Evolutionary conservation across 441 rosid genomes (phyloP).

Genomic region (Adansonia rubrostipa): DNA sequence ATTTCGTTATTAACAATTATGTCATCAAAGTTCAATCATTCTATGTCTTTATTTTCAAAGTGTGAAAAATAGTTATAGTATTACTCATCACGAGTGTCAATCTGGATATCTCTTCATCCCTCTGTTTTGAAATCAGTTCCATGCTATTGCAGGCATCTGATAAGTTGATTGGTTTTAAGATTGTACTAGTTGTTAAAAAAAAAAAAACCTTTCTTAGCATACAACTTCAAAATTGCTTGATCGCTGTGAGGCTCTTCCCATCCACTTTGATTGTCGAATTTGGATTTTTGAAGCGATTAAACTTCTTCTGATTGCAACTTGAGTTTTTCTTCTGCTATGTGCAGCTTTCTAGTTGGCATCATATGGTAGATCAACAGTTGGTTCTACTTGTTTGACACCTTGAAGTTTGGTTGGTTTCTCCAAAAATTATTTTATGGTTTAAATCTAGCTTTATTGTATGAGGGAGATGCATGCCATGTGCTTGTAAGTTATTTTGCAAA

Average conservation of each 20-base stretch:
- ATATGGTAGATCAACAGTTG: conserved; percentile 23
- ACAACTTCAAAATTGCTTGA: background rate
- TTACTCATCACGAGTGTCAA: background rate
- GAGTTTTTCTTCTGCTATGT: conserved; percentile 18
- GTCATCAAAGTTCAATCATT: background rate
- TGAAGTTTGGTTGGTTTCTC: conserved; percentile 30
- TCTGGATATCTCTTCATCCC: conserved; percentile 1
- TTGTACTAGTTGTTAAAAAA: background rate
- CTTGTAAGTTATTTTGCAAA: conserved; percentile 34
- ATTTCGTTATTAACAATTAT: background rate
- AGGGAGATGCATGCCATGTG: conserved; percentile 24
- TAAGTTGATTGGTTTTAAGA: background rate
- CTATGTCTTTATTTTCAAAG: background rate
- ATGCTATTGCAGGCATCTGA: background rate
- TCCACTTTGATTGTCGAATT: background rate
- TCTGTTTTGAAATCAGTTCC: background rate
- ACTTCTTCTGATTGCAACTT: conserved; percentile 9
- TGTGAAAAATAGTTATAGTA: background rate
- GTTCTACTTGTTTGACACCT: conserved; percentile 27
- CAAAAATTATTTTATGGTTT: background rate
- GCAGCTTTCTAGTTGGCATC: conserved; percentile 30
- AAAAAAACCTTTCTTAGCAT: background rate
- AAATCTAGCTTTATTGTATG: conserved; percentile 1
- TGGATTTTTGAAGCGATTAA: background rate
- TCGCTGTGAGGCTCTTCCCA: background rate